Base-by-base conservation (phyloP, 2,329 filamentous ascomycete genomes). In the Aspergillus jensenii region DNA sequence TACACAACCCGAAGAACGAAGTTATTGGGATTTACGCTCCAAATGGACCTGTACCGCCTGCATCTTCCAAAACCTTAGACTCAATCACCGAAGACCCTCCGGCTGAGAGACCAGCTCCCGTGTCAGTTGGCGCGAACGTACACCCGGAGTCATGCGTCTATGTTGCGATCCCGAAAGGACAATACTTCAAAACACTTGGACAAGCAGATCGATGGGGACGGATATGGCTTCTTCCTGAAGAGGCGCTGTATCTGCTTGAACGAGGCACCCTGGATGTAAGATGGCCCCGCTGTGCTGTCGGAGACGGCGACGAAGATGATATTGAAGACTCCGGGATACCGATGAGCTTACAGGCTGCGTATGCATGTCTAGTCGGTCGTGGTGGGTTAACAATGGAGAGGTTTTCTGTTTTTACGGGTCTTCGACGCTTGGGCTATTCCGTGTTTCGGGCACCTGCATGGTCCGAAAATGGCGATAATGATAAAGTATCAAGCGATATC, bases 271-370 rank as follows among this genome's bases (percentile, higher is more conserved):
- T 98, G 67, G 91, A 98, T 73, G 82, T 97, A 41, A 88, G 92
- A 80, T 97, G 91, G 90, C 91, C 91, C 2, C 75, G 78, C 45
- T 74, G 74, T 56, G 62, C 60, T 44, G 67, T 66, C 2, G 67
- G 63, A 4, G 51, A 55, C 15, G 60, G 56, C 1, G 66, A 66
- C 39, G 69, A 72, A 6, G 70, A 70, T 6, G 64, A 67, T 31
- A 79, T 86, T 37, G 81, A 82, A 58, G 83, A 87, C 6, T 77
- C 82, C 4, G 89, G 89, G 0, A 74, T 95, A n/a, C 92, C 93
- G 0, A 87, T 99, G 80, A 96, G 90, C 74, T 77, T 98, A 40
- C 91, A 98, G 73, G 93, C 90, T 6, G 92, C 92, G 0, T 98
- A 98, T 78, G 85, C 93, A 5, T 83, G 91, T 21, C 87, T 96